Base-by-base conservation (phyloP, 352 stramenopile species). In the Phytophthora brassicae region DNA sequence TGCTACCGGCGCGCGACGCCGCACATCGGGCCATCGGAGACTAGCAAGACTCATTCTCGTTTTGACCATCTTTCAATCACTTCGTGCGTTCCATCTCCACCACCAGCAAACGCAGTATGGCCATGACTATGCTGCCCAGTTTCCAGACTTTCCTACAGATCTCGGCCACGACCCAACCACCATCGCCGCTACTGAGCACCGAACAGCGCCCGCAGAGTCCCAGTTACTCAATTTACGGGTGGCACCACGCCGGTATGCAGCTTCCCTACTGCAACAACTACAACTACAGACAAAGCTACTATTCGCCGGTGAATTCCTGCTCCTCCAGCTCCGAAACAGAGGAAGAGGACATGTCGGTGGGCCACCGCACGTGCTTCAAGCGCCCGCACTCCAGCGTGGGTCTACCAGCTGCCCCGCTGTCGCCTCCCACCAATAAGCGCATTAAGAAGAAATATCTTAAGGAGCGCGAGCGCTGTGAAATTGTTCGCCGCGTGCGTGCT, bases 361-460 rank as follows among this genome's bases (percentile, higher is more conserved):
- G 9, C 39, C 56, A 31, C 50, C 58, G 63, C 45, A 43, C 50
- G 22, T 47, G 62, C 24, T 66, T 60, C 23, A 75, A 75, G 51
- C 68, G 64, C 6, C 43, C 51, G n/a, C 56, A 67, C 19, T 17
- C 54, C 13, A 56, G 39, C n/a, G 44, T 76, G 14, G 68, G 59
- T 17, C 55, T 72, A n/a, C 47, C 50, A 5, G 31, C 59, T 11
- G 41, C 64, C 35, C 60, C 56, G 16, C 47, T 60, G 35, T 66
- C 60, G 2, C 51, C 68, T 2, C 45, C 51, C 17, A 56, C 47
- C 23, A 44, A 28, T 50, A 79, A 81, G 65, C 67, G 73, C 53
- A 58, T 54, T 14, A 84, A 87, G 73, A 87, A 87, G 68, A 87
- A 85, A 70, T 88, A 88, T 66, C 66, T 88, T 12, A 84, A 85